These are phyloP conservation scores for Ceratocystis diversiconidia DNA, from an alignment of 2,329 filamentous ascomycete species.

Conservation along the genomic window DNA sequence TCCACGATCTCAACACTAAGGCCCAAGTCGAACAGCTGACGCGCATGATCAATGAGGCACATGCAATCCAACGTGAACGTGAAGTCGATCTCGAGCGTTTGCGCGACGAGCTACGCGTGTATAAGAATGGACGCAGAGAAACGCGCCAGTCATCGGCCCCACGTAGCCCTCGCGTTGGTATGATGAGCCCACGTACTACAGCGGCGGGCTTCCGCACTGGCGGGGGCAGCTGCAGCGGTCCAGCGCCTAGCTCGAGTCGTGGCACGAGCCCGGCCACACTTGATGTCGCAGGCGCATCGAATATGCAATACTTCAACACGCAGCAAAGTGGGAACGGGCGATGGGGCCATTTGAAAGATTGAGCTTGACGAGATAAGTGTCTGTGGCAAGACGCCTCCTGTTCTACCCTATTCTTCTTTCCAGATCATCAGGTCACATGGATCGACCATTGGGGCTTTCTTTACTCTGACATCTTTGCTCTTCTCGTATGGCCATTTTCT, in stretches of 20 bases:
- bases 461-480: background rate
- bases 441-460: background rate
- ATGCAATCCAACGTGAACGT: constrained; percentile 33
- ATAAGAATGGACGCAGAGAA: constrained; percentile 39
- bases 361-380: constrained; percentile 8
- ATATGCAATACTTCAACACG: constrained; percentile 29
- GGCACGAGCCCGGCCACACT: constrained; percentile 36
- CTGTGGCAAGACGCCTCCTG: background rate
- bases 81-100: constrained; percentile 36
- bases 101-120: constrained; percentile 34
- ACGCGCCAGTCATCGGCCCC: constrained; percentile 43
- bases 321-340: constrained; percentile 28
- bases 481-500: constrained; percentile 2
- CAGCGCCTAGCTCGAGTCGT: constrained; percentile 29
- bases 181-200: constrained; percentile 37
- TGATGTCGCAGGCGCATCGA: constrained; percentile 24
- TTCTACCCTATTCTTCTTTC: constrained; percentile 1
- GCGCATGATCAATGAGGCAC: constrained; percentile 31
- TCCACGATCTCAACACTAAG: constrained; percentile 34
- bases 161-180: constrained; percentile 39
- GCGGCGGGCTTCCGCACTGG: too few relatives aligned
- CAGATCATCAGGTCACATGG: constrained; percentile 14
- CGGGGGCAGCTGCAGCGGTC: constrained; percentile 12
- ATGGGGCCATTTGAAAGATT: constrained; percentile 34
- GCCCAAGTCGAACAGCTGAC: constrained; percentile 26